phyloP scores from a whole-genome alignment of 1,139 yeast species.

The Kodamaea anthophila region DNA sequence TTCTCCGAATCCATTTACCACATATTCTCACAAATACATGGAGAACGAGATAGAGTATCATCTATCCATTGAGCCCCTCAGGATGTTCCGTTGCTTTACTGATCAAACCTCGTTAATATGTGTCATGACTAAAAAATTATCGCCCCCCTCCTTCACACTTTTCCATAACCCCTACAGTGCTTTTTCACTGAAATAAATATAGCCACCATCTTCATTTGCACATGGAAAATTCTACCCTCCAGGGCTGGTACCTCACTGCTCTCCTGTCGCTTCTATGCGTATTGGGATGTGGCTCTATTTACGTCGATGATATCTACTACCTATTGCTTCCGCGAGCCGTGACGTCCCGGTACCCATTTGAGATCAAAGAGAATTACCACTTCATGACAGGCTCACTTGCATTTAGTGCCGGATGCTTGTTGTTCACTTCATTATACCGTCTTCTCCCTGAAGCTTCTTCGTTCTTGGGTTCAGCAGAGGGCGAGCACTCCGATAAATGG shows the following conservation, averaged over 20 bases:
- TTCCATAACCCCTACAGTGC: conserved; percentile 3
- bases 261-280: conserved; percentile 18
- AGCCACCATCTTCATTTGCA: no score
- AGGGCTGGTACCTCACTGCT: conserved; percentile 22
- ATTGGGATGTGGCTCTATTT: conserved; percentile 18
- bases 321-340: conserved; percentile 31
- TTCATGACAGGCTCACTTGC: conserved; percentile 64
- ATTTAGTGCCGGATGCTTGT: conserved; percentile 69
- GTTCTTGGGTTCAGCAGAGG: conserved; percentile 27
- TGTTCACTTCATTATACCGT: conserved; percentile 70
- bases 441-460: conserved; percentile 61
- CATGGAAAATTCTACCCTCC: conserved; percentile 9
- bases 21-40: no score
- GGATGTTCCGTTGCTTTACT: no score
- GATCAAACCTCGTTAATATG: no score
- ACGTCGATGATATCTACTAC: conserved; percentile 18
- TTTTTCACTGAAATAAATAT: no score
- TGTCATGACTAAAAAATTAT: no score
- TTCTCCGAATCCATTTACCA: no score
- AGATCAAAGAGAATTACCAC: conserved; percentile 51
- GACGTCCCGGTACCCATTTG: conserved; percentile 42
- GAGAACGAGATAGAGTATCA: no score
- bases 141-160: no score
- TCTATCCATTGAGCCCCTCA: no score
- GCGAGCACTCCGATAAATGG: conserved; percentile 10